Conservation (phyloP, 2,329 filamentous ascomycete species). For the Diaporthe velutina region DNA sequence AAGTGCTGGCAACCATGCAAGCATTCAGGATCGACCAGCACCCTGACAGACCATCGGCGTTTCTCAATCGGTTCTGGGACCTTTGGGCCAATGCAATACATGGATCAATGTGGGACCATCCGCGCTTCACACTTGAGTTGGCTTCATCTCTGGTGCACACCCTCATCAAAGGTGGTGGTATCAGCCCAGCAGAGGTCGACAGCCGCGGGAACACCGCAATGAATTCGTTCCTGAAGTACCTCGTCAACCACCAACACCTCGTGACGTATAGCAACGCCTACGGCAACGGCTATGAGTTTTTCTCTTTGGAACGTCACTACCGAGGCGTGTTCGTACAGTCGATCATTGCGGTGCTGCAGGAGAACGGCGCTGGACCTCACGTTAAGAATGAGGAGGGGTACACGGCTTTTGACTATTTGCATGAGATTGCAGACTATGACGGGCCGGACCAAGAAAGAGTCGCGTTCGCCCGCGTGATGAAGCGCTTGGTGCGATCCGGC, state of each 20-base stretch:
- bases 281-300: no score
- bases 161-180: background rate
- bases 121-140: background rate
- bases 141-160: background rate
- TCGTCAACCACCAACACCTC: background rate
- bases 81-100: no score
- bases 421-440: background rate
- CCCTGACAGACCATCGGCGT: background rate
- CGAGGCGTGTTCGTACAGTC: background rate
- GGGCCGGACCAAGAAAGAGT: no score
- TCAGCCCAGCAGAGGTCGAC: slow-evolving; percentile 4
- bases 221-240: background rate
- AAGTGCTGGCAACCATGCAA: background rate
- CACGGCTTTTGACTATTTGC: background rate
- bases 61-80: background rate
- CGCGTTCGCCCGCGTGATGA: background rate
- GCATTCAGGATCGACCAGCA: background rate
- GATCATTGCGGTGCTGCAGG: slow-evolving; percentile 3
- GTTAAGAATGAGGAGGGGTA: background rate
- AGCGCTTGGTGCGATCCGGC: background rate
- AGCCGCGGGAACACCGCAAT: background rate
- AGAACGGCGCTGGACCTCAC: background rate
- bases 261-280: no score
- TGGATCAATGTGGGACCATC: no score
- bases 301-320: no score